Evolutionary conservation across 306 rosid species (phyloP).

Genomic region (Nissolia schottii): DNA sequence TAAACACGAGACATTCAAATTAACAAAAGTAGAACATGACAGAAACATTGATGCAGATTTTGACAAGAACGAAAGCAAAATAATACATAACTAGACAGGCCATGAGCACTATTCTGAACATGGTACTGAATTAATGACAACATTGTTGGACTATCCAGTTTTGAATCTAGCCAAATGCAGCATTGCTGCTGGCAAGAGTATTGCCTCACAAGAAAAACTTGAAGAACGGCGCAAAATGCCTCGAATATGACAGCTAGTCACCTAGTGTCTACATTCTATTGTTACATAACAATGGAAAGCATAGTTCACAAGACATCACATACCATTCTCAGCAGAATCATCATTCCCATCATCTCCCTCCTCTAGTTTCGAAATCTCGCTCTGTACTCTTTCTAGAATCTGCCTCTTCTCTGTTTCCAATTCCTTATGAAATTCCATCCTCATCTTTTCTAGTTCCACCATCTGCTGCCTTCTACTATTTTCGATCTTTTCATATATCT

Average conservation of each 20-base stretch:
- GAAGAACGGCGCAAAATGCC: slow-evolving; percentile 23
- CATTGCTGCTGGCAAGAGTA: slow-evolving; percentile 35
- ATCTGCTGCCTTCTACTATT: slow-evolving; percentile 65
- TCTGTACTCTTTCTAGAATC: slow-evolving; percentile 63
- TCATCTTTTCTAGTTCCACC: slow-evolving; percentile 81
- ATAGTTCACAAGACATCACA: slow-evolving; percentile 30
- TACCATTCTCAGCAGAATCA: slow-evolving; percentile 49
- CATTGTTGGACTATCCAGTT: slow-evolving; percentile 12
- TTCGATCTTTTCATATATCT: slow-evolving; percentile 77
- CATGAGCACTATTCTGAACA: slow-evolving; percentile 2
- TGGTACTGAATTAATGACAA: neutral
- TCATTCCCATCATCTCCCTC: slow-evolving; percentile 52
- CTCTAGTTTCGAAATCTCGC: slow-evolving; percentile 57
- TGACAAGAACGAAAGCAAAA: neutral
- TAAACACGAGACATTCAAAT: neutral
- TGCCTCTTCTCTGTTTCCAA: slow-evolving; percentile 70
- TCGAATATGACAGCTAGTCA: slow-evolving; percentile 35
- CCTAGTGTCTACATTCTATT: slow-evolving; percentile 29
- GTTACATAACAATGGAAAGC: slow-evolving; percentile 26
- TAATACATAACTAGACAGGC: too few species aligned
- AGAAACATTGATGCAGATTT: neutral
- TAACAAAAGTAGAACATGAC: neutral
- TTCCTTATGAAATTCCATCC: slow-evolving; percentile 73
- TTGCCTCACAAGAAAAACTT: slow-evolving; percentile 29
- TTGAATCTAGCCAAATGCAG: slow-evolving; percentile 23